A percentile compares a stretch with the other conserved stretches of the same genome.
Conservation (phyloP, 2,329 filamentous ascomycete genomes). For the Calcarisporium arbuscula region DNA sequence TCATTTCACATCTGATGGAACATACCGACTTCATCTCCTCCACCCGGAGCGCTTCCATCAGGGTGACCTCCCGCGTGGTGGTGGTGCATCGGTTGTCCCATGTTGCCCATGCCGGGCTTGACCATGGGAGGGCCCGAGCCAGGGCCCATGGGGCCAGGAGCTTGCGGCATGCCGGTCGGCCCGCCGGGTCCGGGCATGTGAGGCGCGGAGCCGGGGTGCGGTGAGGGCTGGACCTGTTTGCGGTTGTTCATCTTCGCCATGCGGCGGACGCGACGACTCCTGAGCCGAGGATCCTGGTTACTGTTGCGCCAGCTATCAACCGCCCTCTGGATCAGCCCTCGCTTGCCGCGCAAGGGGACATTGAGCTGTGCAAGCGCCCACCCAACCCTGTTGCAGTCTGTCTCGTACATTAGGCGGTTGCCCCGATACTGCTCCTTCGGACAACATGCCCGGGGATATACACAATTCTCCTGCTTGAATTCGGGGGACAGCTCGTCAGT, state of each 20-base stretch:
- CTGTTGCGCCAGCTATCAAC: conserved; percentile 99
- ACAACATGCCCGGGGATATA: conserved; percentile 92
- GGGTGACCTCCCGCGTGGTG: conserved; percentile 39
- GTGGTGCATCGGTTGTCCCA: conserved; percentile 66
- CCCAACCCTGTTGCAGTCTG: conserved; percentile 99
- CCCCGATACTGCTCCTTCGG: conserved; percentile 94
- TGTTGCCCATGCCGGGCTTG: conserved; percentile 59
- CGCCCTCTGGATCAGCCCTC: conserved; percentile 90
- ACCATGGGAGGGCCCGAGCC: conserved; percentile 50
- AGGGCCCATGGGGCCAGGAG: conserved; percentile 56
- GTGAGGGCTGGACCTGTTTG: conserved; percentile 62
- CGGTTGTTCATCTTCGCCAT: conserved; percentile 95
- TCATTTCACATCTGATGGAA: conserved; percentile 82
- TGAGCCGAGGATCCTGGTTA: conserved; percentile 87
- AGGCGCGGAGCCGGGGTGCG: conserved; percentile 46
- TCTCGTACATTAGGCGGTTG: conserved; percentile 93
- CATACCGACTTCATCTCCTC: conserved; percentile 92
- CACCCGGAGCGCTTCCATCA: conserved; percentile 55
- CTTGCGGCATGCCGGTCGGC: conserved; percentile 57
- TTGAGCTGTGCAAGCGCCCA: conserved; percentile 96
- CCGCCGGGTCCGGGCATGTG: conserved; percentile 65
- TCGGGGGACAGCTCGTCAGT: conserved; percentile 78
- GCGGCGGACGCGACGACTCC: conserved; percentile 84
- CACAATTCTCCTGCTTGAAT: conserved; percentile 97
- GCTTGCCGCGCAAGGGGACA: conserved; percentile 82